Evolutionary conservation across 169 alveolate species (phyloP).

Genomic region (Neospora caninum): DNA sequence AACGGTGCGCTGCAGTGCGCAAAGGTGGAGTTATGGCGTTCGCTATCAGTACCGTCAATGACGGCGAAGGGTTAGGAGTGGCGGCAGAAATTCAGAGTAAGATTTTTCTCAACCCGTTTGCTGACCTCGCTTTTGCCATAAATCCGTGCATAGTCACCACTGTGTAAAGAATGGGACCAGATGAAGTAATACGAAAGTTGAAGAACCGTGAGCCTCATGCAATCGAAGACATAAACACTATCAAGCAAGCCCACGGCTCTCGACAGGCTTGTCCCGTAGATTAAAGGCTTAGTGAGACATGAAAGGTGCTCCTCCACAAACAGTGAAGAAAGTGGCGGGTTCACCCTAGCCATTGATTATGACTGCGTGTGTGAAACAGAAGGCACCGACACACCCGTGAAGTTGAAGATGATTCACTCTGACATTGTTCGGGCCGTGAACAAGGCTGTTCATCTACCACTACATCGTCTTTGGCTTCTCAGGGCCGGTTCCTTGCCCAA

Average conservation of each 20-base stretch:
- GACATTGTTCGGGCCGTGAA: neutral
- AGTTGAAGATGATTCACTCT: neutral
- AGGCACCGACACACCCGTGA: neutral
- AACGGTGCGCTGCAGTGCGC: slow-evolving; percentile 58
- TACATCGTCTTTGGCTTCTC: slow-evolving; percentile 39
- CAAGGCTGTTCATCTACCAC: neutral
- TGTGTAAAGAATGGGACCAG: too few relatives aligned
- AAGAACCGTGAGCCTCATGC: too few relatives aligned
- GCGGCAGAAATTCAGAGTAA: slow-evolving; percentile 69
- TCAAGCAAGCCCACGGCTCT: too few relatives aligned
- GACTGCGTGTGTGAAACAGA: neutral
- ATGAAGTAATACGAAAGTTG: too few relatives aligned
- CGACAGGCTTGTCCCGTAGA: too few relatives aligned
- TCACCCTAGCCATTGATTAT: too few relatives aligned
- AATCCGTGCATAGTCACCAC: too few relatives aligned
- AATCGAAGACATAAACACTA: too few relatives aligned
- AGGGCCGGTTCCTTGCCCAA: slow-evolving; percentile 62
- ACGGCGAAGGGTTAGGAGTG: slow-evolving; percentile 68
- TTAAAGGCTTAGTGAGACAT: too few relatives aligned
- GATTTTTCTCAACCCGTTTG: neutral
- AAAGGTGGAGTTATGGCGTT: slow-evolving; percentile 75
- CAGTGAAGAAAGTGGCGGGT: too few relatives aligned
- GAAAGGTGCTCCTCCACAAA: too few relatives aligned
- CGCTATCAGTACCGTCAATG: slow-evolving; percentile 51
- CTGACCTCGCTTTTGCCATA: too few relatives aligned